phyloP scores from a whole-genome alignment of 352 stramenopile genomes.

The Pythium coloratum region DNA sequence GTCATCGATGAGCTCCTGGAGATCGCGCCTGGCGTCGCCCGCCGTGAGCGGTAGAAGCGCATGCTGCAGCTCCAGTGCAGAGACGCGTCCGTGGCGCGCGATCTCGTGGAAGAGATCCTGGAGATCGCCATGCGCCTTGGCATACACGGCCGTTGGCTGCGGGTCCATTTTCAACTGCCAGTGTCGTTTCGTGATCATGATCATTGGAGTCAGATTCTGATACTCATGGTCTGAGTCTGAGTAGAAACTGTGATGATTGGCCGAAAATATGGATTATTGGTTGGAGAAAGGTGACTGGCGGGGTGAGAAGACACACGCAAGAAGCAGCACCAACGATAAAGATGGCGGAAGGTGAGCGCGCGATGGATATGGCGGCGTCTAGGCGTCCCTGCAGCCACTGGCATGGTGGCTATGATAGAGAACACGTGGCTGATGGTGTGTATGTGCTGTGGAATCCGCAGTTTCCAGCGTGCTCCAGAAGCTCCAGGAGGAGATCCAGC shows the following conservation, averaged over 20 bases:
- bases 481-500: slow-evolving; percentile 52
- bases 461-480: slow-evolving; percentile 47
- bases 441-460: slow-evolving; percentile 8
- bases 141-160: slow-evolving; percentile 40
- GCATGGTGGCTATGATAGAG: neutral
- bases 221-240: slow-evolving; percentile 10
- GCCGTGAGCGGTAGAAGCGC: slow-evolving; percentile 57
- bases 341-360: slow-evolving; percentile 33
- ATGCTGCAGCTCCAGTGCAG: slow-evolving; percentile 41
- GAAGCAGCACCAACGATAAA: neutral
- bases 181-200: slow-evolving; percentile 10
- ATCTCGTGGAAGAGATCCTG: slow-evolving; percentile 63
- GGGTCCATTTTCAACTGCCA: slow-evolving; percentile 43
- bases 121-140: slow-evolving; percentile 50
- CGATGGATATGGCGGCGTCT: neutral
- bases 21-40: slow-evolving; percentile 51
- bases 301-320: neutral
- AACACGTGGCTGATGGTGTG: neutral
- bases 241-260: slow-evolving; percentile 28
- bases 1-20: slow-evolving; percentile 55
- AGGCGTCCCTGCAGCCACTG: neutral
- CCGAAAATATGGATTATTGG: slow-evolving; percentile 32
- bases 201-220: slow-evolving; percentile 4
- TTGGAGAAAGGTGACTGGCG: slow-evolving; percentile 21
- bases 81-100: slow-evolving; percentile 47